Conservation (phyloP, 1,284 basidiomycete genomes). For the Athelia sp. region DNA sequence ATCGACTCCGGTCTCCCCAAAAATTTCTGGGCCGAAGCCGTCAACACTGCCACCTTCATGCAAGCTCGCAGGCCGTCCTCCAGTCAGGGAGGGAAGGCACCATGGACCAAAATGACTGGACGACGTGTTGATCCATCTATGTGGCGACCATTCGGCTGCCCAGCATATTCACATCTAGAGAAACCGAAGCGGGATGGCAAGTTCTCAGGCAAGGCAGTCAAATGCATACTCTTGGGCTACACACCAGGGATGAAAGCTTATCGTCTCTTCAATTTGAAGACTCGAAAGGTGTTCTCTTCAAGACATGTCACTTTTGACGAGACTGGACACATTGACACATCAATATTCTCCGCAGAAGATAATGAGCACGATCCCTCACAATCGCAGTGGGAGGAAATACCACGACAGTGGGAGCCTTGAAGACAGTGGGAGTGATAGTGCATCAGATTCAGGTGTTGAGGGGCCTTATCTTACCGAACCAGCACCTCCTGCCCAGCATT, state of each 20-base stretch:
- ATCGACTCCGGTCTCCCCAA: slow-evolving; percentile 16
- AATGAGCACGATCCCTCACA: neutral
- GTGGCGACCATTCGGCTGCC: slow-evolving; percentile 3
- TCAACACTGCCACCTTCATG: slow-evolving; percentile 13
- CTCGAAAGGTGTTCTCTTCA: slow-evolving; percentile 10
- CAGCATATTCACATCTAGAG: slow-evolving; percentile 9
- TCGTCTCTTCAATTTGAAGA: slow-evolving; percentile 12
- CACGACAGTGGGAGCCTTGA: no score
- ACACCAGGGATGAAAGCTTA: slow-evolving; percentile 4
- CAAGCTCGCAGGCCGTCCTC: neutral
- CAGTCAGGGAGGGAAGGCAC: slow-evolving; percentile 1
- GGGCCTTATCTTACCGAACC: no score
- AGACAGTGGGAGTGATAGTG: no score
- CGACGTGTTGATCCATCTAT: slow-evolving; percentile 5
- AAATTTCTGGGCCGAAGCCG: slow-evolving; percentile 19
- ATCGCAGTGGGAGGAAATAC: neutral
- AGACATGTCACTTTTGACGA: slow-evolving; percentile 20
- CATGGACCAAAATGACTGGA: slow-evolving; percentile 1
- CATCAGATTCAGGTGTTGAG: no score
- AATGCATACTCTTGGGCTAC: slow-evolving; percentile 17
- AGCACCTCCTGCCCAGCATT: no score
- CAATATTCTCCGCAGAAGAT: neutral
- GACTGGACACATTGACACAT: slow-evolving; percentile 3
- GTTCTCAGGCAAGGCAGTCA: slow-evolving; percentile 11
- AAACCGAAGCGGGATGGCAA: slow-evolving; percentile 14